A percentile compares a stretch with the other conserved stretches of the same genome.
phyloP scores from a whole-genome alignment of 257 asterid genomes.

The Ligustrum vulgare region DNA sequence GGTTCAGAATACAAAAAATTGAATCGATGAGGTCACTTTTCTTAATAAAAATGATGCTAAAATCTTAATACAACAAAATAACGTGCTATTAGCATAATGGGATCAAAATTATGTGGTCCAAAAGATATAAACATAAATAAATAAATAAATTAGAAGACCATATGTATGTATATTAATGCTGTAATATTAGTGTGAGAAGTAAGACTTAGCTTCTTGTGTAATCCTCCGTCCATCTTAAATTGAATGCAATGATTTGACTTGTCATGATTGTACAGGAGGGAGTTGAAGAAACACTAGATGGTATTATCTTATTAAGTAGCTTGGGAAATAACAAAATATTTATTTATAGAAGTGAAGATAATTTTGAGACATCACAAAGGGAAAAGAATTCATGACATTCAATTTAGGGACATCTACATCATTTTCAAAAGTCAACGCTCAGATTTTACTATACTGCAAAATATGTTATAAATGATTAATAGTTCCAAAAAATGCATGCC shows the following conservation, averaged over 20 bases:
- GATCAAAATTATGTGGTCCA: background rate
- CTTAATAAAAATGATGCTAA: background rate
- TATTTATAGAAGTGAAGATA: background rate
- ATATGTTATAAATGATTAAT: background rate
- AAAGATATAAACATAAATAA: background rate
- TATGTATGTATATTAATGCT: background rate
- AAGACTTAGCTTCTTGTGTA: background rate
- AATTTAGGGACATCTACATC: background rate
- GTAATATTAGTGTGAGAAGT: background rate
- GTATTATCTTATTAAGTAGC: background rate
- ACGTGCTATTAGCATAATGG: conserved; percentile 1
- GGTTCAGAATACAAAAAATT: background rate
- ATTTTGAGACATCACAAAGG: background rate
- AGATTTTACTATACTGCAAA: background rate
- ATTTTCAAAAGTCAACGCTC: background rate
- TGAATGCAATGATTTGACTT: background rate
- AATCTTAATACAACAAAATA: background rate
- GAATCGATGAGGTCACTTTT: background rate
- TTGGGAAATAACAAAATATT: background rate
- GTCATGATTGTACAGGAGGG: background rate
- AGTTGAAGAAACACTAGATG: background rate
- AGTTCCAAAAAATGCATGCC: background rate
- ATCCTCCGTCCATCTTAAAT: background rate
- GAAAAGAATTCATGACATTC: background rate
- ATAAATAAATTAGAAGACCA: background rate